Conservation (phyloP, 768 basidiomycete genomes). For the Leucosporidium scottii region DNA sequence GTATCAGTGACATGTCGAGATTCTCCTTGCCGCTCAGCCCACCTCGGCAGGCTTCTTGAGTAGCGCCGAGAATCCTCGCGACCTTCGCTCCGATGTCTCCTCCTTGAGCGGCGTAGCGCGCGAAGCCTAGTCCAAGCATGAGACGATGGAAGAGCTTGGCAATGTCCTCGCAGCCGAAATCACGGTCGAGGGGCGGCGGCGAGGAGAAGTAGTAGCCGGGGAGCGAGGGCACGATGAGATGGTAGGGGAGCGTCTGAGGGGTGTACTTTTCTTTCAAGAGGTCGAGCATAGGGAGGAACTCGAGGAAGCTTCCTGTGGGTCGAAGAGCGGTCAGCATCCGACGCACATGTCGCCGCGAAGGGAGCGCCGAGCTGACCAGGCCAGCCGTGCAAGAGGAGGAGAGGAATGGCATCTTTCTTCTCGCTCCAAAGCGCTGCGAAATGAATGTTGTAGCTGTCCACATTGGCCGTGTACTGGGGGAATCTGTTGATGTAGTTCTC, state of each 20-base stretch:
- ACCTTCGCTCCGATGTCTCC: conserved; percentile 15
- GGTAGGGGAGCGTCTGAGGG: conserved; percentile 13
- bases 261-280: conserved; percentile 2
- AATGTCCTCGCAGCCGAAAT: conserved; percentile 21
- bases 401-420: conserved; percentile 35
- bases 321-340: neutral
- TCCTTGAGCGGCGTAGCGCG: conserved; percentile 19
- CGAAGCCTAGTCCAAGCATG: conserved; percentile 23
- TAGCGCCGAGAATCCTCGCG: too few species aligned
- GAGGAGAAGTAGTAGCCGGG: conserved; percentile 33
- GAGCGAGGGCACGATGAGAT: conserved; percentile 33
- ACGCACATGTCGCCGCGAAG: neutral
- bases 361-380: conserved; percentile 6
- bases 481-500: neutral
- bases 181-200: conserved; percentile 19
- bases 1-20: too few species aligned
- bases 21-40: too few species aligned
- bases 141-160: conserved; percentile 22
- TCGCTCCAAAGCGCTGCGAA: conserved; percentile 34
- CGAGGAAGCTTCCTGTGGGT: conserved; percentile 28
- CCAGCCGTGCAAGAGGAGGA: conserved; percentile 38
- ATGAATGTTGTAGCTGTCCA: conserved; percentile 25
- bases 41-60: too few species aligned
- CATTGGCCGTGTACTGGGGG: neutral
- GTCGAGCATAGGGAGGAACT: conserved; percentile 15